Conservation (phyloP, 208 protist genomes). For the Trypanosoma theileri region DNA sequence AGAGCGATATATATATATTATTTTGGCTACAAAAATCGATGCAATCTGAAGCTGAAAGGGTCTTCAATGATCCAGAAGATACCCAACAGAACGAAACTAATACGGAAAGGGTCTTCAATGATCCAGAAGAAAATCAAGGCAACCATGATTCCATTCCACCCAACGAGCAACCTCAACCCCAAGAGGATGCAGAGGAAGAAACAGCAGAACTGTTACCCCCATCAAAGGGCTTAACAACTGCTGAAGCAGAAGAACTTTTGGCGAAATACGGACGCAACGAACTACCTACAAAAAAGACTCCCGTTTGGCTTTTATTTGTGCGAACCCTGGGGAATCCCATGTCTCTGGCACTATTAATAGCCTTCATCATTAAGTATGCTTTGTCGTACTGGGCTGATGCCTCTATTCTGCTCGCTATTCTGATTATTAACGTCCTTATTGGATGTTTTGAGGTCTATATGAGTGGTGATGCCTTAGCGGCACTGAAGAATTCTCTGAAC, state of each 20-base stretch:
- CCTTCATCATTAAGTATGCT: conserved; percentile 87
- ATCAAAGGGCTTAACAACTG: conserved; percentile 59
- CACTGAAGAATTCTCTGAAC: conserved; percentile 89
- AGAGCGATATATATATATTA: no score
- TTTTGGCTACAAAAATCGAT: no score
- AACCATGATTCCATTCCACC: conserved; percentile 65
- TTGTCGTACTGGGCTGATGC: conserved; percentile 86
- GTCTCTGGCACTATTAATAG: conserved; percentile 84
- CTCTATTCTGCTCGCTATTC: conserved; percentile 79
- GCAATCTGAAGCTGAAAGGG: no score
- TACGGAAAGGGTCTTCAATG: no score
- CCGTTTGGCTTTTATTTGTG: conserved; percentile 79
- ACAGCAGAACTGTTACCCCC: conserved; percentile 19
- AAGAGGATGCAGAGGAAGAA: conserved; percentile 23
- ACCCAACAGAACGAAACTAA: no score
- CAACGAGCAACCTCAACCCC: conserved; percentile 68
- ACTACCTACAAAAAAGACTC: conserved; percentile 68
- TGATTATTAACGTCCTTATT: conserved; percentile 79
- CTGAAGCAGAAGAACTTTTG: conserved; percentile 65
- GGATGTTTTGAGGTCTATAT: conserved; percentile 93
- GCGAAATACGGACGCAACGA: conserved; percentile 74
- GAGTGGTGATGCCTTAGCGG: conserved; percentile 91
- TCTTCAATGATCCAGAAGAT: no score
- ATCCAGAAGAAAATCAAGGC: conserved; percentile 5
- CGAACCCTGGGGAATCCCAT: conserved; percentile 81